Conservation (phyloP, 2,329 filamentous ascomycete genomes). For the Cytospora piceae region DNA sequence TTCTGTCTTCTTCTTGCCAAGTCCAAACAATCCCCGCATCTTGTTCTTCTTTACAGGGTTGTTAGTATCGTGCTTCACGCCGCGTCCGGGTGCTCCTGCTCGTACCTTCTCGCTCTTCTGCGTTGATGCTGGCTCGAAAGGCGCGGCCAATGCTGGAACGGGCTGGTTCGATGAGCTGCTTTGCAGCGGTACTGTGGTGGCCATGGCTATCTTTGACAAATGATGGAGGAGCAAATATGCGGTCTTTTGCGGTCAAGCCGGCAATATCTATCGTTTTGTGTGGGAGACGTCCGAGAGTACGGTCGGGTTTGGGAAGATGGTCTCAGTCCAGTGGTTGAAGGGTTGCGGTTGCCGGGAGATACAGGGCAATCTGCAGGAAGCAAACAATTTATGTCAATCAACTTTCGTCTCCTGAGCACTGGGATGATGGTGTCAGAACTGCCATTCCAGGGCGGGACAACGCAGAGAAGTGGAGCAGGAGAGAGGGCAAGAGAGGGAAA, state of each 20-base stretch:
- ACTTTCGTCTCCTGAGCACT: slow-evolving; percentile 15
- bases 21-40: slow-evolving; percentile 63
- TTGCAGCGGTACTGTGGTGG: slow-evolving; percentile 34
- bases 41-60: slow-evolving; percentile 44
- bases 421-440: slow-evolving; percentile 17
- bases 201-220: slow-evolving; percentile 34
- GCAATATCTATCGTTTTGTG: background rate
- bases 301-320: slow-evolving; percentile 18
- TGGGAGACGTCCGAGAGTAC: slow-evolving; percentile 12
- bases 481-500: slow-evolving; percentile 9
- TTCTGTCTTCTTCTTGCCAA: slow-evolving; percentile 64
- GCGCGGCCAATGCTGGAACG: slow-evolving; percentile 37
- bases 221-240: slow-evolving; percentile 10
- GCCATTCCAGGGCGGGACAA: slow-evolving; percentile 8
- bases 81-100: slow-evolving; percentile 35
- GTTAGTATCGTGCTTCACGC: slow-evolving; percentile 37
- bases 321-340: slow-evolving; percentile 18
- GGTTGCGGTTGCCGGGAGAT: slow-evolving; percentile 15
- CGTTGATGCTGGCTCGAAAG: slow-evolving; percentile 31
- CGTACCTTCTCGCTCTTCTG: slow-evolving; percentile 41
- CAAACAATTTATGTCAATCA: slow-evolving; percentile 27
- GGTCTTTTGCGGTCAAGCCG: slow-evolving; percentile 6
- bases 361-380: slow-evolving; percentile 24
- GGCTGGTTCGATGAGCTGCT: slow-evolving; percentile 37
- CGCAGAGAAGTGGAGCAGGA: slow-evolving; percentile 18